These are phyloP conservation scores for Zygotorulaspora danielsina DNA, from an alignment of 805 yeast genomes.

Conservation along the genomic window DNA sequence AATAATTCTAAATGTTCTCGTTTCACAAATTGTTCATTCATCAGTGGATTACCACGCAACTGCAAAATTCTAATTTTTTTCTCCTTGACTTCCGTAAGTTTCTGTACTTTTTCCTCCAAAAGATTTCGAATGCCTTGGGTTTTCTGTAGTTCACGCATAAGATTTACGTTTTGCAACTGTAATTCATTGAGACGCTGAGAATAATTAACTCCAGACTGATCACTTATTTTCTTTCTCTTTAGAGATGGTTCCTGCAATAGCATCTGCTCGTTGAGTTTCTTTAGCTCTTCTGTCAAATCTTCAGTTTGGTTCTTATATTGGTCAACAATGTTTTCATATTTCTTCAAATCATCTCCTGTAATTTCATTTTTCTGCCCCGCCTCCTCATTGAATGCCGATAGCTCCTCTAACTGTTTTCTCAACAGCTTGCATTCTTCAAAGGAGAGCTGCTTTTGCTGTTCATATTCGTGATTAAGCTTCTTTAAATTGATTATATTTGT, in stretches of 20 bases:
- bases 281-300: constrained; percentile 39
- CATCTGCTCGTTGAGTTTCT: constrained; percentile 32
- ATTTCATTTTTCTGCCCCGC: constrained; percentile 22
- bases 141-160: constrained; percentile 38
- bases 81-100: constrained; percentile 35
- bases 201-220: constrained; percentile 26
- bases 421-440: constrained; percentile 55
- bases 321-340: constrained; percentile 42
- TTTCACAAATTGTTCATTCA: constrained; percentile 58
- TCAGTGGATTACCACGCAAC: constrained; percentile 60
- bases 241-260: constrained; percentile 12
- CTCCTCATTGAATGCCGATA: constrained; percentile 31
- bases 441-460: constrained; percentile 50
- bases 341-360: constrained; percentile 7
- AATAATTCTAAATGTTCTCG: constrained; percentile 48
- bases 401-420: constrained; percentile 50
- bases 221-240: constrained; percentile 33
- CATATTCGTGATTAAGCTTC: constrained; percentile 41
- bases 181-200: constrained; percentile 35
- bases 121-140: constrained; percentile 37
- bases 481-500: constrained; percentile 29
- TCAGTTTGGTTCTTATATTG: constrained; percentile 52
- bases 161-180: constrained; percentile 41
- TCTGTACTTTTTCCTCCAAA: constrained; percentile 39
- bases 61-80: constrained; percentile 52